These are phyloP conservation scores for Secale cereale DNA, from an alignment of 176 grass and related monocot species.

Conservation along the genomic window DNA sequence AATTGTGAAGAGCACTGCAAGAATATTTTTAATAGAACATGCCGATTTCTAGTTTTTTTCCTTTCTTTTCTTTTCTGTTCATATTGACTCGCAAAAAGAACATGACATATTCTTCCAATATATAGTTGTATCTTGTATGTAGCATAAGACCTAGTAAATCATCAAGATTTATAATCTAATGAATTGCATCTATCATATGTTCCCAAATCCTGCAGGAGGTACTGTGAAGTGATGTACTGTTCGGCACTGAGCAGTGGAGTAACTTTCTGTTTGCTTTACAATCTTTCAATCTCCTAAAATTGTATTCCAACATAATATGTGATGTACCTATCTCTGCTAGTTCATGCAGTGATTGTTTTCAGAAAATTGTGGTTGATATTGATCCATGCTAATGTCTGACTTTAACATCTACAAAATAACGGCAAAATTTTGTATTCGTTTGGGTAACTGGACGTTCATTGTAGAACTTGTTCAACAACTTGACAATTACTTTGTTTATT, in stretches of 20 bases:
- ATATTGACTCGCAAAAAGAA: background rate
- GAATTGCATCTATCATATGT: slow-evolving; percentile 8
- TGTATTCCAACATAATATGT: background rate
- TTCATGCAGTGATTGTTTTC: background rate
- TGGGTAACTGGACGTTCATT: background rate
- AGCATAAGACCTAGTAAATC: background rate
- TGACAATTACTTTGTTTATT: background rate
- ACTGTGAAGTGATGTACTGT: background rate
- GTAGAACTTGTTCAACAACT: background rate
- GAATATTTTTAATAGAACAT: background rate
- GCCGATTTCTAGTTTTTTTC: background rate
- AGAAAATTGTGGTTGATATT: slow-evolving; percentile 21
- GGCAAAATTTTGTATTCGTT: background rate
- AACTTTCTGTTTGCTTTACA: background rate
- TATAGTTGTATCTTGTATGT: background rate
- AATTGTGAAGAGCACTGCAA: background rate
- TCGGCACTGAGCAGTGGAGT: background rate
- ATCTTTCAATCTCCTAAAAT: background rate
- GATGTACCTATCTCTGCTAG: background rate
- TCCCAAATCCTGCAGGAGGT: background rate
- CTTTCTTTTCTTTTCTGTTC: background rate
- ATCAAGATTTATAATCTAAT: background rate
- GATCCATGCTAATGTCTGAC: background rate
- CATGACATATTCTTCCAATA: background rate
- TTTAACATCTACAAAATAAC: background rate